phyloP scores from a whole-genome alignment of 2,329 filamentous ascomycete genomes.

The Myriosclerotinia scirpicola region DNA sequence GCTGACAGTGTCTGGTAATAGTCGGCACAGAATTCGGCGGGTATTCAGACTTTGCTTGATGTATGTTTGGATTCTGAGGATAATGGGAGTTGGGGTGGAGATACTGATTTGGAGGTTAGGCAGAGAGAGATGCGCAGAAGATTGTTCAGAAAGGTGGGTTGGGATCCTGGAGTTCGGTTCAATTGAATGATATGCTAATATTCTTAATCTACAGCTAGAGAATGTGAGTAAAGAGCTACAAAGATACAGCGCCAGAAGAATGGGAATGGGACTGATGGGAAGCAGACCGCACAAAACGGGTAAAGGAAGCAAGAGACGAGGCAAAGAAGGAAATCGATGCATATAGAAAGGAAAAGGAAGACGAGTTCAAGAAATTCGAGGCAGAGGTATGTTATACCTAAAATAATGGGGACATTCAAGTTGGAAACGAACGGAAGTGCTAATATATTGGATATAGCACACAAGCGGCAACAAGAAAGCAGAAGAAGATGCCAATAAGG shows the following conservation, averaged over 20 bases:
- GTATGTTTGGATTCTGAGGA: conserved; percentile 54
- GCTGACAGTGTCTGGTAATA: conserved; percentile 44
- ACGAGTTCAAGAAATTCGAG: conserved; percentile 94
- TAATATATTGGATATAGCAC: conserved; percentile 60
- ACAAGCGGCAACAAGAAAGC: conserved; percentile 84
- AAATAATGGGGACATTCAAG: background rate
- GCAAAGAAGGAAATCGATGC: conserved; percentile 97
- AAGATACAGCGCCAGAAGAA: background rate
- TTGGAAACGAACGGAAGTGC: conserved; percentile 1
- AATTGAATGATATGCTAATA: conserved; percentile 38
- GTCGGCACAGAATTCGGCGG: conserved; percentile 97
- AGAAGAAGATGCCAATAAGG: conserved; percentile 75
- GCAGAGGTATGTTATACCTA: conserved; percentile 51
- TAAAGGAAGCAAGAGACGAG: conserved; percentile 94
- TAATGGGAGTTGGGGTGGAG: background rate
- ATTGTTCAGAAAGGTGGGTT: conserved; percentile 90
- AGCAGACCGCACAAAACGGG: conserved; percentile 87
- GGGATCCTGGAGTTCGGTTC: background rate
- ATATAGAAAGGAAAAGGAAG: conserved; percentile 85
- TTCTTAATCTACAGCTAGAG: conserved; percentile 61
- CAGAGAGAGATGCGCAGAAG: conserved; percentile 97
- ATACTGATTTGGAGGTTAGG: conserved; percentile 52
- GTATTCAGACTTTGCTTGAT: conserved; percentile 98
- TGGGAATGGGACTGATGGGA: conserved; percentile 25
- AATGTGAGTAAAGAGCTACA: conserved; percentile 62